Evolutionary conservation across 768 basidiomycete species (phyloP), one percentile per base, ranked within the genome.

Genomic region (Tricholoma bakamatsutake): DNA sequence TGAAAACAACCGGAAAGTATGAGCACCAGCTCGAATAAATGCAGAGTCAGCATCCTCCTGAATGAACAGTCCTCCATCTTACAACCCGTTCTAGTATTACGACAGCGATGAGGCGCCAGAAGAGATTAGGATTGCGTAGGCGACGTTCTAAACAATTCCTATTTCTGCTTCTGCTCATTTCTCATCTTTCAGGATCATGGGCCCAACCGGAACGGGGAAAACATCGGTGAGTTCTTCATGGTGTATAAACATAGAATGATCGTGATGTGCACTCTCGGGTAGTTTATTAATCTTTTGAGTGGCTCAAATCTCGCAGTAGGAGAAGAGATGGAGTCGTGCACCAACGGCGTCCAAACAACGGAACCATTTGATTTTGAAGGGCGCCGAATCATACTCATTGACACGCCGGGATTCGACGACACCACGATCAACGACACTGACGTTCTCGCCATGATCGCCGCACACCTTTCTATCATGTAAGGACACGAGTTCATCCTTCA

Each of bases 401-500:
- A 84, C 59, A 84, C 83, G 0, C 82, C 83, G 0, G 83, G 83
- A 5, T 84, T 83, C 54, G 82, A 82, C 57, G 81, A 83, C 60
- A 78, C 80, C 3, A 70, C 65, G 3, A 71, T 69, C 48, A 77
- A 72, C 46, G 81, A 82, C 51, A 71, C 75, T 0, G 77, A 77
- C 13, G 66, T 82, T 12, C 65, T 82, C 37, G 74, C 71, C 43
- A 73, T 79, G 73, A 81, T 82, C 27, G 76, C 80, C 0, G 56
- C 75, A 46, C 74, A 70, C 56, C 64, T 77, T 39, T 62, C 69
- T 5, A 62, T 62, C 12, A 61, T 69, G 73, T 75, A 57, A 55
- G 72, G 54, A 35, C 24, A 13, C 12, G 13, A 37, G 21, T 31
- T 45, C 42, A 37, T 17, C 24, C 5, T 39, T 46, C 17, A 17